phyloP scores from a whole-genome alignment of 192 early-diverging fungal genomes.

The Thamnidium elegans region DNA sequence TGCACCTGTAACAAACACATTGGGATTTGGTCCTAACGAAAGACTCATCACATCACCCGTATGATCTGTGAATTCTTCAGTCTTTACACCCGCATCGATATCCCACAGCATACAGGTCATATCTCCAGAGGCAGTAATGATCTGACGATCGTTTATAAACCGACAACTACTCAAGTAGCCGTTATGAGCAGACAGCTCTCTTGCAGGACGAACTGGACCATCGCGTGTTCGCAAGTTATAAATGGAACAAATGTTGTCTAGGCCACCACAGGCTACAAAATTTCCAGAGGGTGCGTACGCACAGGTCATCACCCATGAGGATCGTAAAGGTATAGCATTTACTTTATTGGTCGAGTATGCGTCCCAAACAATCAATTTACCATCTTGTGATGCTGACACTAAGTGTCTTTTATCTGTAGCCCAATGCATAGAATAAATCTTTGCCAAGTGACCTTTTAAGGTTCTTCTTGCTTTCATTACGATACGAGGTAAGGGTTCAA shows the following conservation, averaged over 20 bases:
- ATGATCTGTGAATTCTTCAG: slow-evolving; percentile 96
- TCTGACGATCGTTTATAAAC: slow-evolving; percentile 94
- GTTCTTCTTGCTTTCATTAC: slow-evolving; percentile 95
- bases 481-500: slow-evolving; percentile 83
- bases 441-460: slow-evolving; percentile 97
- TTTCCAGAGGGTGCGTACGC: slow-evolving; percentile 98
- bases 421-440: slow-evolving; percentile 99
- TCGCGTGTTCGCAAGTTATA: slow-evolving; percentile 96
- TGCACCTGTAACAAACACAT: slow-evolving; percentile 96
- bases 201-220: slow-evolving; percentile 89
- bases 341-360: slow-evolving; percentile 99
- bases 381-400: slow-evolving; percentile 98
- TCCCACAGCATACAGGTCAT: slow-evolving; percentile 99
- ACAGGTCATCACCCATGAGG: slow-evolving; percentile 99
- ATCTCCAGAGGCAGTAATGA: slow-evolving; percentile 93
- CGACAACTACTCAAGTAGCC: slow-evolving; percentile 98
- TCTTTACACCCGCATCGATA: slow-evolving; percentile 98
- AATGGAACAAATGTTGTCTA: slow-evolving; percentile 99
- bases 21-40: slow-evolving; percentile 90
- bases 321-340: slow-evolving; percentile 96
- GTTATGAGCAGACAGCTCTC: slow-evolving; percentile 95
- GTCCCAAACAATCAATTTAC: slow-evolving; percentile 99
- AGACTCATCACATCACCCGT: slow-evolving; percentile 98
- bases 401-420: slow-evolving; percentile 95
- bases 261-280: slow-evolving; percentile 98